phyloP scores from a whole-genome alignment of 164 flowering plant genomes.

The Liquidambar formosana region DNA sequence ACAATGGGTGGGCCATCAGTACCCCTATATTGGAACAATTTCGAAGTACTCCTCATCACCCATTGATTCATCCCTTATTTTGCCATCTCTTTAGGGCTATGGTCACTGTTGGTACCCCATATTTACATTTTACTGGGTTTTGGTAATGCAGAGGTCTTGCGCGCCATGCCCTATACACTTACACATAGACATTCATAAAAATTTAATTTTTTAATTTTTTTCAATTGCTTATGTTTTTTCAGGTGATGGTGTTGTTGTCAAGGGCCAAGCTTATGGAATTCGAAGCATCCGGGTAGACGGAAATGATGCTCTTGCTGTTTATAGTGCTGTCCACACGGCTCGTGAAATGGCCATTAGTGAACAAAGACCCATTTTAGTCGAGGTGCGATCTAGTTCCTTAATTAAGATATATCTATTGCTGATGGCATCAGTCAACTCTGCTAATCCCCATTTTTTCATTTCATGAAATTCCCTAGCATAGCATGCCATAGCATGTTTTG shows the following conservation, averaged over 20 bases:
- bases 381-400: conserved; percentile 34
- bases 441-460: no score
- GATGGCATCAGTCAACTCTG: no score
- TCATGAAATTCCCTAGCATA: no score
- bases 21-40: conserved; percentile 65
- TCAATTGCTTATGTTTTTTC: not conserved
- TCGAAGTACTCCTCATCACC: conserved; percentile 48
- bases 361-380: conserved; percentile 54
- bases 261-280: conserved; percentile 68
- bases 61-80: not conserved
- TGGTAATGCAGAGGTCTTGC: no score
- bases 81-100: not conserved
- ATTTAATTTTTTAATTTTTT: not conserved
- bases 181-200: no score
- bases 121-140: not conserved
- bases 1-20: conserved; percentile 83
- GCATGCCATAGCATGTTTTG: no score
- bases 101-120: not conserved
- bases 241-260: conserved; percentile 73
- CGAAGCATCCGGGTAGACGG: conserved; percentile 69
- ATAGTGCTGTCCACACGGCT: conserved; percentile 49
- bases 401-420: no score
- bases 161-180: no score
- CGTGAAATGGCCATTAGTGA: conserved; percentile 61
- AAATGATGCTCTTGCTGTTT: conserved; percentile 70